These are phyloP conservation scores for Colletotrichum sansevieriae DNA, from an alignment of 2,329 filamentous ascomycete species.

Conservation along the genomic window DNA sequence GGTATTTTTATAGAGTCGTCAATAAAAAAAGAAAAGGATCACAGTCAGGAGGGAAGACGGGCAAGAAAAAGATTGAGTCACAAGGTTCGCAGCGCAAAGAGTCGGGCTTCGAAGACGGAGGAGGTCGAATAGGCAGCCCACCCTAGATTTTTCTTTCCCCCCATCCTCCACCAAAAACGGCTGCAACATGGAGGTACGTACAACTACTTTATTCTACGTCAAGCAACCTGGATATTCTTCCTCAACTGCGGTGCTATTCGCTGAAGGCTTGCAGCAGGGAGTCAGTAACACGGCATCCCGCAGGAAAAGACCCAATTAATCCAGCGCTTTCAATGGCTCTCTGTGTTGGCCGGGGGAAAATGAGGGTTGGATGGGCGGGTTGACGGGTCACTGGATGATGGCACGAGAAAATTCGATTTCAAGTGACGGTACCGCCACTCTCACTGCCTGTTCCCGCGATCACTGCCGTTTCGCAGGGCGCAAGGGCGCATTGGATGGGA, in stretches of 20 bases:
- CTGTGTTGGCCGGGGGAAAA: not conserved
- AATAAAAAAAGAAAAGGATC: conserved; percentile 12
- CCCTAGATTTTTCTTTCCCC: conserved; percentile 14
- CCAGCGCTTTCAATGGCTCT: not conserved
- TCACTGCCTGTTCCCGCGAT: not conserved
- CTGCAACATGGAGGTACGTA: conserved; percentile 13
- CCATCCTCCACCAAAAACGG: conserved; percentile 18
- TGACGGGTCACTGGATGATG: not conserved
- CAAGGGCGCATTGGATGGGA: conserved; percentile 6
- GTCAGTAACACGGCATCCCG: conserved; percentile 5
- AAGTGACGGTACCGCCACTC: not conserved
- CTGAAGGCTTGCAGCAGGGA: not conserved
- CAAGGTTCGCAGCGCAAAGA: conserved; percentile 27
- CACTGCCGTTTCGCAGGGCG: conserved; percentile 7
- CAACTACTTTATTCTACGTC: not conserved
- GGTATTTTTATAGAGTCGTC: conserved; percentile 22
- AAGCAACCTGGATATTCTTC: not conserved
- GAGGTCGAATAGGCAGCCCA: conserved; percentile 9
- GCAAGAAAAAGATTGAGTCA: conserved; percentile 32
- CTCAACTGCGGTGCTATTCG: not conserved
- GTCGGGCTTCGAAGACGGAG: conserved; percentile 21
- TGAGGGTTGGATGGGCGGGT: not conserved
- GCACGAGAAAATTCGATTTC: not conserved
- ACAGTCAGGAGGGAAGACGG: not conserved
- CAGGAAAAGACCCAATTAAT: conserved; percentile 4